Base-by-base conservation (phyloP, 2,329 filamentous ascomycete species). In the Colletotrichum nymphaeae region DNA sequence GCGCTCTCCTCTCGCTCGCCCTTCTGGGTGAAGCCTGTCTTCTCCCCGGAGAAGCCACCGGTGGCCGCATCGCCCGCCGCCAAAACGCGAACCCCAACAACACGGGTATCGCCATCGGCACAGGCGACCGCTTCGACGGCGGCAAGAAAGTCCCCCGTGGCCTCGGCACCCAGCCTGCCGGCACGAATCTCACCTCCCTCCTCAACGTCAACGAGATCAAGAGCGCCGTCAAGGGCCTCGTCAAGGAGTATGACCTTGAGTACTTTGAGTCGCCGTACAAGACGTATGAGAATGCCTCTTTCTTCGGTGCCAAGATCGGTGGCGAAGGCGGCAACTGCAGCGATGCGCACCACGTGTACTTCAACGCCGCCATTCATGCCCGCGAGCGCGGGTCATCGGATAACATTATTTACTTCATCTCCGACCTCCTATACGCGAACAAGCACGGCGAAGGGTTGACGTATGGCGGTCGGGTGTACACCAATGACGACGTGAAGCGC, bases 341-440 rank as follows among this genome's bases (percentile, higher is more conserved):
- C 53, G 78, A 78, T 12, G 82, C 82, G 5, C 87, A 88, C 76
- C 84, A 86, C 57, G 84, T 89, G 30, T 89, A 88, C 77, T 80
- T 91, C 72, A 87, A 87, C 75, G 86, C 85, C 52, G 88, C 83
- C 55, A 86, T 90, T 59, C 89, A 91, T 77, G 88, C 89, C 16
- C 87, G 89, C 30, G 89, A 91, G 80, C 86, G 89, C 14, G 89
- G 89, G 30, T 87, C 86, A 0, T 84, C 89, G 0, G 89, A 91
- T 77, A 84, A 87, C 69, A 81, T 91, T 16, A 79, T 91, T 57
- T 90, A 90, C 82, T 90, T 89, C 81, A 83, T 91, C 42, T 82
- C 88, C 0, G 89, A 91, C 77, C 82, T 91, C 9, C 82, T 91
- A 8, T 84, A 86, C 63, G 89, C 89, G 32, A 84, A 87, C 76